Conservation (phyloP, 2,329 filamentous ascomycete species). For the Lasiodiplodia gonubiensis region DNA sequence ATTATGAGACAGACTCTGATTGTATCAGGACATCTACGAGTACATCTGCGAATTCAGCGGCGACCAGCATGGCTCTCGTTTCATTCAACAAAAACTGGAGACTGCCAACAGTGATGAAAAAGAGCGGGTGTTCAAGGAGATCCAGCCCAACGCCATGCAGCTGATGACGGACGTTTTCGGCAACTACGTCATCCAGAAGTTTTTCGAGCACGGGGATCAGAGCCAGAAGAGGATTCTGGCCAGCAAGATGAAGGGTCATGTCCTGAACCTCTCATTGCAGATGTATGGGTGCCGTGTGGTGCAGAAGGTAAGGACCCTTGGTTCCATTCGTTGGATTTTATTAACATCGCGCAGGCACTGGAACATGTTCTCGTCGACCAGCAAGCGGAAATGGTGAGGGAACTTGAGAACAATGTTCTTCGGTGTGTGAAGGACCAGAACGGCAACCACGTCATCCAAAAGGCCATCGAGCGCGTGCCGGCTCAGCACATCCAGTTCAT, state of each 20-base stretch:
- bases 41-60: conserved; percentile 94
- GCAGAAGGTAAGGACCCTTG: conserved; percentile 71
- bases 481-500: conserved; percentile 83
- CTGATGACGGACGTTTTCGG: conserved; percentile 97
- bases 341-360: conserved; percentile 66
- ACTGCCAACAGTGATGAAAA: conserved; percentile 96
- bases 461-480: conserved; percentile 82
- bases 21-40: conserved; percentile 73
- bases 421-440: conserved; percentile 84
- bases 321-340: conserved; percentile 3
- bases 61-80: conserved; percentile 92
- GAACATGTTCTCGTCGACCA: conserved; percentile 92
- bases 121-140: conserved; percentile 85
- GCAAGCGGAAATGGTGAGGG: conserved; percentile 80
- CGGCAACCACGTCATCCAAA: conserved; percentile 96
- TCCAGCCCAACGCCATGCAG: conserved; percentile 81
- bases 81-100: conserved; percentile 92
- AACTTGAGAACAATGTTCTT: conserved; percentile 77
- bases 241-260: conserved; percentile 83
- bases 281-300: conserved; percentile 96
- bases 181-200: conserved; percentile 97
- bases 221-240: conserved; percentile 88
- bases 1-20: background rate
- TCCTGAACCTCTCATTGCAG: conserved; percentile 78
- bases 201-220: conserved; percentile 95